These are phyloP conservation scores for Yamadazyma insecticola DNA, from an alignment of 805 yeast species.

Conservation along the genomic window DNA sequence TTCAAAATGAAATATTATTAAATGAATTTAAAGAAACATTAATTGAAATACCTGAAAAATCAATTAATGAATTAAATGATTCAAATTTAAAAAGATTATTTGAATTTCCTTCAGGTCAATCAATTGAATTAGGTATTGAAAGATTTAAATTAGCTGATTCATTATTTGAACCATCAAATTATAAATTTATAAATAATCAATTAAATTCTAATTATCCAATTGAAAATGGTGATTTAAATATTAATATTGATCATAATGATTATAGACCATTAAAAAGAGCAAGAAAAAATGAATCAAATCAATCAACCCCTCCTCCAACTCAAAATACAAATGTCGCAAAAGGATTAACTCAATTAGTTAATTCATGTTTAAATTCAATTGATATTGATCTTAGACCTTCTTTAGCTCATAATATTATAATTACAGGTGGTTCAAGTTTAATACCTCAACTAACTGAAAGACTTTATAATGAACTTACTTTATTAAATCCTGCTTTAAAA, in stretches of 20 bases:
- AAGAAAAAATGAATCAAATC: slow-evolving; percentile 36
- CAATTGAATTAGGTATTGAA: slow-evolving; percentile 54
- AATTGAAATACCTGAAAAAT: slow-evolving; percentile 49
- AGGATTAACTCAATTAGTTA: slow-evolving; percentile 59
- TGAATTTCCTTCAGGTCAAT: slow-evolving; percentile 76
- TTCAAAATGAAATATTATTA: slow-evolving; percentile 49
- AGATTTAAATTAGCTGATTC: slow-evolving; percentile 66
- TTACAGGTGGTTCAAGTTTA: slow-evolving; percentile 80
- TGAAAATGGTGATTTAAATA: slow-evolving; percentile 48
- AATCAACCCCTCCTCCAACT: slow-evolving; percentile 23
- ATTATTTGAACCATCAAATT: slow-evolving; percentile 59
- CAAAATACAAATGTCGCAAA: slow-evolving; percentile 13
- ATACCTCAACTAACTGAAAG: slow-evolving; percentile 80
- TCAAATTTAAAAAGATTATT: slow-evolving; percentile 41
- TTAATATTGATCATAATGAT: slow-evolving; percentile 50
- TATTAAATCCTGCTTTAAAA: slow-evolving; percentile 77
- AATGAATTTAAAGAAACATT: slow-evolving; percentile 76
- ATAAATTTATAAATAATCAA: slow-evolving; percentile 24
- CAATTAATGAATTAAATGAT: slow-evolving; percentile 15
- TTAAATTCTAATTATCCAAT: slow-evolving; percentile 25
- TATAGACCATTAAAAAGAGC: slow-evolving; percentile 71
- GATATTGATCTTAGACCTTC: slow-evolving; percentile 85
- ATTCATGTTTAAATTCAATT: slow-evolving; percentile 49
- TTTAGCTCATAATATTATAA: slow-evolving; percentile 80
- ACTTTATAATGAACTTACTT: slow-evolving; percentile 63